A percentile compares a stretch with the other conserved stretches of the same genome.
Conservation (phyloP, 208 protist genomes). For the Wallacemonas collosoma region DNA sequence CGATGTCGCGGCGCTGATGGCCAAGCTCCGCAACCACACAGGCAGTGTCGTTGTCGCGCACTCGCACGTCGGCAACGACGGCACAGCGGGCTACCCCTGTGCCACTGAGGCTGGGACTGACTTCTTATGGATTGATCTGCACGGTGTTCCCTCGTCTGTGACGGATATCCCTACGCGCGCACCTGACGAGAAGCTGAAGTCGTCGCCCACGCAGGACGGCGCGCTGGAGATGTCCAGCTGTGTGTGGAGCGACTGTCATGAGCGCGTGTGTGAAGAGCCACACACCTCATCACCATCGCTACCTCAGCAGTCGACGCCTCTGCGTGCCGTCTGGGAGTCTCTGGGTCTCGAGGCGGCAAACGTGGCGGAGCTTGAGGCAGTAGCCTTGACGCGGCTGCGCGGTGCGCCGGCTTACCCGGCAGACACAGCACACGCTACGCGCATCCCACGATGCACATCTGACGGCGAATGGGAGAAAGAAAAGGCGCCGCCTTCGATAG, state of each 20-base stretch:
- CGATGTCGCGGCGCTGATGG: background rate
- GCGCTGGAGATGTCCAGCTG: background rate
- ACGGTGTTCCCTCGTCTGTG: background rate
- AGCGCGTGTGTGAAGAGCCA: background rate
- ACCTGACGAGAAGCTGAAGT: background rate
- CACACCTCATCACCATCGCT: background rate
- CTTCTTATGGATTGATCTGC: slow-evolving; percentile 3
- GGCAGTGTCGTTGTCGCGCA: too few species aligned
- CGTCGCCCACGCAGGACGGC: background rate
- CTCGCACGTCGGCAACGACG: too few species aligned
- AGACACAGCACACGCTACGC: too few species aligned
- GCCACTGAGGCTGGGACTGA: background rate
- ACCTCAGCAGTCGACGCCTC: background rate
- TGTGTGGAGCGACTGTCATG: background rate
- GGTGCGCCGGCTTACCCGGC: background rate
- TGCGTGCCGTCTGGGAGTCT: background rate
- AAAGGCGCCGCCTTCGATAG: too few species aligned
- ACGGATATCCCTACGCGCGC: too few species aligned
- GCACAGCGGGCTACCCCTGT: background rate
- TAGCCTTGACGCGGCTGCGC: background rate
- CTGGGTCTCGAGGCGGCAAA: background rate
- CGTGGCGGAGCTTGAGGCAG: background rate
- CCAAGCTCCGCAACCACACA: background rate
- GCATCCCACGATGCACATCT: too few species aligned
- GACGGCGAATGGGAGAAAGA: too few species aligned